These are phyloP conservation scores for Suhomyces maxii DNA, from an alignment of 1,139 yeast genomes.

Conservation along the genomic window DNA sequence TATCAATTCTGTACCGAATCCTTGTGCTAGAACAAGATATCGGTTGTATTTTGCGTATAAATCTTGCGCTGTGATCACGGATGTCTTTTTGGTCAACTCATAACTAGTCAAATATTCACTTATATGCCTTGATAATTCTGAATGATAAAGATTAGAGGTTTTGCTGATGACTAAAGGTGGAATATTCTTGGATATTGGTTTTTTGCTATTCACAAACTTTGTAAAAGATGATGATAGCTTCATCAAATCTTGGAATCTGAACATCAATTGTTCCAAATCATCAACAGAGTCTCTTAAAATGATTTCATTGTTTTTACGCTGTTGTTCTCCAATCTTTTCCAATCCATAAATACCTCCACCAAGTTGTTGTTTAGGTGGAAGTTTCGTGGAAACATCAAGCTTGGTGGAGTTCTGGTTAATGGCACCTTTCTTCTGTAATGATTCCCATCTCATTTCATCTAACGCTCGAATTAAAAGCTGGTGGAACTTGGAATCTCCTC, in stretches of 20 bases:
- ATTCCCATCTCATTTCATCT: slow-evolving; percentile 50
- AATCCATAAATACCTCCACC: slow-evolving; percentile 68
- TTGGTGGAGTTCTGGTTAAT: slow-evolving; percentile 41
- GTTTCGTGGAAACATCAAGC: slow-evolving; percentile 15
- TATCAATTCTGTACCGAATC: slow-evolving; percentile 42
- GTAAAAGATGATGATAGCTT: slow-evolving; percentile 53
- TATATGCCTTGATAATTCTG: slow-evolving; percentile 48
- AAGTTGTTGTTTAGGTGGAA: slow-evolving; percentile 10
- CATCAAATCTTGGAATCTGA: slow-evolving; percentile 72
- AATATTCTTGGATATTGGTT: slow-evolving; percentile 14
- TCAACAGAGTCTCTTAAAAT: slow-evolving; percentile 70
- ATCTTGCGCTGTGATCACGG: slow-evolving; percentile 46
- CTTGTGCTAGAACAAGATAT: slow-evolving; percentile 36
- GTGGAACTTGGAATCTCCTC: slow-evolving; percentile 54
- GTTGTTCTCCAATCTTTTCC: slow-evolving; percentile 58
- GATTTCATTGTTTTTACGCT: slow-evolving; percentile 59
- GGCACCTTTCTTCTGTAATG: slow-evolving; percentile 34
- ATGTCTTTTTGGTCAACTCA: slow-evolving; percentile 31
- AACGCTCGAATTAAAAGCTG: slow-evolving; percentile 42
- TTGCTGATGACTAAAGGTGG: slow-evolving; percentile 35
- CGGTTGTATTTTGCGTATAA: slow-evolving; percentile 46
- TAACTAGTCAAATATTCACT: slow-evolving; percentile 48
- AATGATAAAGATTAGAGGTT: slow-evolving; percentile 33
- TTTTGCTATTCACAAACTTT: slow-evolving; percentile 16
- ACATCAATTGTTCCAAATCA: slow-evolving; percentile 75